Evolutionary conservation across 495 filamentous ascomycete species (phyloP).

Genomic region (Talaromyces trachyspermus): DNA sequence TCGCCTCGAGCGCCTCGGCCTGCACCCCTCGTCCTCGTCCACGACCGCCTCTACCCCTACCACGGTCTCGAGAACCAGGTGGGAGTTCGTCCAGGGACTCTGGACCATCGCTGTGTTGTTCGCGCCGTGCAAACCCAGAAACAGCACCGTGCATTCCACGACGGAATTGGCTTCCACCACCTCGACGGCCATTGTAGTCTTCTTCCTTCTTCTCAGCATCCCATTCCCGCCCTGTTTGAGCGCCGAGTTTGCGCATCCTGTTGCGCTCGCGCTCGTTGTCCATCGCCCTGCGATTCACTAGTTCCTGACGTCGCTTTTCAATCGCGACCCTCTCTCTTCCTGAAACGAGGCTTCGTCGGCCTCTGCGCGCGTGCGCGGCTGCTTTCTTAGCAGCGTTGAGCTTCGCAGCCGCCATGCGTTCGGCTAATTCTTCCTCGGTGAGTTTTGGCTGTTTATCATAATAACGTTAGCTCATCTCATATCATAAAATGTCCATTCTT

Average conservation of each 20-base stretch:
- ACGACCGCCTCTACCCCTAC: conserved; percentile 24
- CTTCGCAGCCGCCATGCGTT: conserved; percentile 50
- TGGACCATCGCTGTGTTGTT: conserved; percentile 23
- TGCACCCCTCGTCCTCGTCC: conserved; percentile 30
- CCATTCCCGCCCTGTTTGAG: conserved; percentile 64
- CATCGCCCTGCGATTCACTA: conserved; percentile 49
- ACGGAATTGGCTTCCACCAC: conserved; percentile 38
- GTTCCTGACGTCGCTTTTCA: conserved; percentile 49
- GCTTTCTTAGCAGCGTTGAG: conserved; percentile 50
- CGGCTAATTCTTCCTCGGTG: conserved; percentile 59
- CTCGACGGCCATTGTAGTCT: conserved; percentile 39
- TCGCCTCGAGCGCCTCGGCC: conserved; percentile 21
- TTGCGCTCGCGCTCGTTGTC: conserved; percentile 68
- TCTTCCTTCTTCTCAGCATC: conserved; percentile 67
- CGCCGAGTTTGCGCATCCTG: conserved; percentile 59
- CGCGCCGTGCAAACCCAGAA: conserved; percentile 25
- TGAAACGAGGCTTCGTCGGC: conserved; percentile 61
- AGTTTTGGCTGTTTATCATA: conserved; percentile 47
- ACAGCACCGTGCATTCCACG: conserved; percentile 58
- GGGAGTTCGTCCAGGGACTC: neutral
- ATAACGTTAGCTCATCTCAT: conserved; percentile 14
- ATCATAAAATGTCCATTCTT: neutral
- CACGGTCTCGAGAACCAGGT: conserved; percentile 7
- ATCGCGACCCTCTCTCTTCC: conserved; percentile 51
- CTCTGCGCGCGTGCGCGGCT: conserved; percentile 59